Percentiles rank a stretch among this genome's conserved stretches.
Evolutionary conservation across 164 flowering plant genomes (phyloP).

Genomic region (Cinnamomum chago): DNA sequence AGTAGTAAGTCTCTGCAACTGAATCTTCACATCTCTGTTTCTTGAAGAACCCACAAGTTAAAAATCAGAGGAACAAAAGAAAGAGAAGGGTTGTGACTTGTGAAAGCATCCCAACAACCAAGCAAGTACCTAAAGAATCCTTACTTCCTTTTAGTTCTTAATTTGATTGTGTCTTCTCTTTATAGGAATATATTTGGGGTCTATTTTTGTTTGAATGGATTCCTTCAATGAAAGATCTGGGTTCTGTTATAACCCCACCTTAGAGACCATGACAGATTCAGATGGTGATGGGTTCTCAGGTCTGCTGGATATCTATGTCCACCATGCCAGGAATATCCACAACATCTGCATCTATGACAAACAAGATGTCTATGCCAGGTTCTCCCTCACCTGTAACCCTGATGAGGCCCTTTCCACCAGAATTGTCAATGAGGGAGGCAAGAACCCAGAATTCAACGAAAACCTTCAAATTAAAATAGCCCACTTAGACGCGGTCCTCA

Average conservation of each 20-base stretch:
- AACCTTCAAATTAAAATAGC: constrained; percentile 42
- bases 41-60: not conserved
- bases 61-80: not conserved
- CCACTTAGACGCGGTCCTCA: constrained; percentile 59
- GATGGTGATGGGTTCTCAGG: constrained; percentile 46
- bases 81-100: not conserved
- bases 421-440: constrained; percentile 70
- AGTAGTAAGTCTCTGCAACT: constrained; percentile 20
- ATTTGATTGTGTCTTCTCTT: not conserved
- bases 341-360: constrained; percentile 92
- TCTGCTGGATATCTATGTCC: constrained; percentile 64
- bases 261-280: constrained; percentile 22
- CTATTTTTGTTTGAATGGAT: constrained; percentile 33
- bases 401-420: constrained; percentile 63
- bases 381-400: constrained; percentile 77
- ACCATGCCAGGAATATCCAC: constrained; percentile 88
- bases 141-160: not conserved
- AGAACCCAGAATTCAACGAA: constrained; percentile 82
- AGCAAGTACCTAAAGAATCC: not conserved
- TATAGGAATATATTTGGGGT: not conserved
- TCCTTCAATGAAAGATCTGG: constrained; percentile 34
- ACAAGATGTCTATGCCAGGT: constrained; percentile 95
- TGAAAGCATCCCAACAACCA: not conserved
- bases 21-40: constrained; percentile 2
- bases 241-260: constrained; percentile 35